Evolutionary conservation across 768 basidiomycete genomes (phyloP), one percentile per base, ranked within the genome.

Genomic region (Kwoniella europaea): DNA sequence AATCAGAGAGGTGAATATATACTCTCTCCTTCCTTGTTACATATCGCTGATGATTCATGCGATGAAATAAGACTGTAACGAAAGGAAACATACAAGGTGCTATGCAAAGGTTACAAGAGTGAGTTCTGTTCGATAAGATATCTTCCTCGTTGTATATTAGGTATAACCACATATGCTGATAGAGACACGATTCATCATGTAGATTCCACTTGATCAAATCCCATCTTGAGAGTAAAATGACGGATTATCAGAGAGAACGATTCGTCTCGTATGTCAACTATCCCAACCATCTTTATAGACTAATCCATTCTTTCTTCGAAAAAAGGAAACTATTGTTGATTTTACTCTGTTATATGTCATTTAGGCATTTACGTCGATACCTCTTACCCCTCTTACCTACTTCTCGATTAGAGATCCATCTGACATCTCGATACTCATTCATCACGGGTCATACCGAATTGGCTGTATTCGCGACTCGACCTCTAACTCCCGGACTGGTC

Each of bases 401-500:
- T 1, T 81, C 81, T 0, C 73, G 82, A 10, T 57, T 83, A 46
- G 82, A 83, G 29, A 79, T 83, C 20, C 74, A 80, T 54, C 73
- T 75, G 0, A 83, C 82, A 1, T 55, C 73, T 24, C 72, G 81
- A 22, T 83, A 83, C 64, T 65, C 74, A 0, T 65, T 67, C 61
- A 69, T 80, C 13, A 80, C 79, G 20, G 76, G 79, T 4, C 81
- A 82, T 44, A 73, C 75, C 16, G 81, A 83, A 61, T 68, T 83
- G 4, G 82, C 76, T 0, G 78, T 83, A 2, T 78, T 69, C 58
- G 80, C 82, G 1, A 82, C 81, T 1, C 57, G 74, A 20, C 76
- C 76, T 15, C 52, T 81, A 12, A 18, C 73, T 3, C 53, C 71
- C 10, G 74, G 74, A 6, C 55, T 67, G 16, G 75, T 79, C 16